phyloP scores from a whole-genome alignment of 352 stramenopile genomes.

The Phytopythium oedochilum region DNA sequence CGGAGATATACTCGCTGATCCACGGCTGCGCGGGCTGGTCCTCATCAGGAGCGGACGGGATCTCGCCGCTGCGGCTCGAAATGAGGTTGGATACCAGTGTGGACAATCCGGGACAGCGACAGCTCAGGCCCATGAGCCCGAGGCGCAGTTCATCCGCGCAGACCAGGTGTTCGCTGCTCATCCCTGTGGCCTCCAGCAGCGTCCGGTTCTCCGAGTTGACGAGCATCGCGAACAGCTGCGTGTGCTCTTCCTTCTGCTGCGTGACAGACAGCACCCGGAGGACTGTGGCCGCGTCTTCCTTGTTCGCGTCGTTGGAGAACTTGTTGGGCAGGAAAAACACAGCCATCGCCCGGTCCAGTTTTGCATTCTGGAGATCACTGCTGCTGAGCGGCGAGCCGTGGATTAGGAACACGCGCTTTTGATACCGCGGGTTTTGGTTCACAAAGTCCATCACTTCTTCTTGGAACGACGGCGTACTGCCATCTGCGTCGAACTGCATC shows the following conservation, averaged over 20 bases:
- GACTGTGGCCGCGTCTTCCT: conserved; percentile 80
- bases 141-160: conserved; percentile 79
- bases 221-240: conserved; percentile 80
- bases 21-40: conserved; percentile 31
- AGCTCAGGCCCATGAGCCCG: conserved; percentile 83
- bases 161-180: conserved; percentile 68
- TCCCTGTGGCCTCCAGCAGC: conserved; percentile 66
- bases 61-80: conserved; percentile 55
- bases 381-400: conserved; percentile 59
- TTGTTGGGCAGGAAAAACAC: conserved; percentile 87
- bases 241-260: conserved; percentile 56
- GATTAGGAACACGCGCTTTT: conserved; percentile 79
- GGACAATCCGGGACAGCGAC: conserved; percentile 71
- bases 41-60: conserved; percentile 17
- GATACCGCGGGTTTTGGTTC: conserved; percentile 56
- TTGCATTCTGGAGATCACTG: conserved; percentile 50
- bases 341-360: conserved; percentile 60
- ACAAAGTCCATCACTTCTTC: conserved; percentile 67
- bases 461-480: conserved; percentile 42
- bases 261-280: conserved; percentile 73
- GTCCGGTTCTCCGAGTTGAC: conserved; percentile 81
- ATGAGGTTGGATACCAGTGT: conserved; percentile 85
- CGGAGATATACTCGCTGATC: conserved; percentile 74
- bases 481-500: conserved; percentile 66
- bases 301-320: conserved; percentile 69